A percentile compares a stretch with the other conserved stretches of the same genome.
Evolutionary conservation across 805 yeast species (phyloP).

Genomic region (Candida loeiensis): DNA sequence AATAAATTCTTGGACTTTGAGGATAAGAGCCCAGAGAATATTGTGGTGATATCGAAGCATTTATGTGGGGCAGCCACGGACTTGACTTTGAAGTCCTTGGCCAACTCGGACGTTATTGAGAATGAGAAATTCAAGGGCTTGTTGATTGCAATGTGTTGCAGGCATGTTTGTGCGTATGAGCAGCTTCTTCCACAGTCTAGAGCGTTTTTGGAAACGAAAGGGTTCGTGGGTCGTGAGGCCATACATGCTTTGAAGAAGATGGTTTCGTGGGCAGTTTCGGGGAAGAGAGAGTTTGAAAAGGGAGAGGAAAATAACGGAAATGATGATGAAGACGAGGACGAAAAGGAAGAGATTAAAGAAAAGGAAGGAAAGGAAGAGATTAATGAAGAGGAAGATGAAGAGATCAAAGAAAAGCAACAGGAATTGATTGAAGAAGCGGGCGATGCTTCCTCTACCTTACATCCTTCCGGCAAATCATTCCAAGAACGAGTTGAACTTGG

Average conservation of each 20-base stretch:
- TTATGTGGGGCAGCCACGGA: conserved; percentile 95
- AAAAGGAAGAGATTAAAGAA: conserved; percentile 29
- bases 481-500: conserved; percentile 60
- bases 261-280: conserved; percentile 89
- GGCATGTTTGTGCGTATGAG: conserved; percentile 74
- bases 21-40: conserved; percentile 12
- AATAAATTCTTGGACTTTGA: conserved; percentile 38
- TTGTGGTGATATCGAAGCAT: conserved; percentile 79
- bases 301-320: neutral
- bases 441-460: too few species aligned
- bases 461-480: conserved; percentile 42
- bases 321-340: neutral
- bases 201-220: conserved; percentile 32
- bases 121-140: conserved; percentile 47
- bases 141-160: conserved; percentile 88
- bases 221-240: conserved; percentile 30
- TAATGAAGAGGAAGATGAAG: neutral
- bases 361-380: neutral
- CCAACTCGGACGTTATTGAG: conserved; percentile 30
- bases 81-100: conserved; percentile 64
- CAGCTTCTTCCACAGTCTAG: conserved; percentile 49
- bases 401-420: neutral
- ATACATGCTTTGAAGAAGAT: conserved; percentile 55
- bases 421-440: neutral
- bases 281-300: conserved; percentile 48